Percentiles rank a stretch among this genome's conserved stretches.
Evolutionary conservation across 1,284 basidiomycete genomes (phyloP).

Genomic region (Bjerkandera adusta): DNA sequence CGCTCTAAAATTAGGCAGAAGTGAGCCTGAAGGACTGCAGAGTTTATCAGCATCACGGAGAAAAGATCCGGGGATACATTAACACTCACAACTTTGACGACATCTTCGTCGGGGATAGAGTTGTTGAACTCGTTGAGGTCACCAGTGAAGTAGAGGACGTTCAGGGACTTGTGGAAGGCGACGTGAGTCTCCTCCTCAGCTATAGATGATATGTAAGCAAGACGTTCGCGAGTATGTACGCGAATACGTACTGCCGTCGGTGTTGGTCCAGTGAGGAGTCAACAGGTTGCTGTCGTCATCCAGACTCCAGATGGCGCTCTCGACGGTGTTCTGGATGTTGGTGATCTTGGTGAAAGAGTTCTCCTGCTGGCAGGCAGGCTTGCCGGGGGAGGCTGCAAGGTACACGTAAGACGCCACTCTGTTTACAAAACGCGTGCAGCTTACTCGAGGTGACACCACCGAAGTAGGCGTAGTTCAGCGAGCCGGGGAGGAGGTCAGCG

Average conservation of each 20-base stretch:
- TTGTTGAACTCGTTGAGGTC: conserved; percentile 3
- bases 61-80: too few relatives aligned
- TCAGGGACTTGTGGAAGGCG: neutral
- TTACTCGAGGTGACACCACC: conserved; percentile 9
- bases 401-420: neutral
- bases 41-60: too few relatives aligned
- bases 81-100: too few relatives aligned
- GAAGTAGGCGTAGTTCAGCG: conserved; percentile 10
- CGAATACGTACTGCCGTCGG: conserved; percentile 1
- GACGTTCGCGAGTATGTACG: neutral
- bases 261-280: conserved; percentile 10
- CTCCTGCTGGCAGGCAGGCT: conserved; percentile 1
- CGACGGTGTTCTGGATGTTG: conserved; percentile 3
- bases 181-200: conserved; percentile 3
- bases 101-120: neutral
- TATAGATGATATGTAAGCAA: neutral
- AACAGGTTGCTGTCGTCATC: conserved; percentile 4
- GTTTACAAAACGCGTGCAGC: neutral
- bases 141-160: conserved; percentile 7
- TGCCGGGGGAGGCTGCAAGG: neutral
- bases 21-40: too few relatives aligned
- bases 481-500: conserved; percentile 7
- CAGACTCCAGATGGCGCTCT: conserved; percentile 11
- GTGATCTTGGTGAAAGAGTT: conserved; percentile 6
- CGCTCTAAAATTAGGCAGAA: too few relatives aligned